Evolutionary conservation across 1,284 basidiomycete species (phyloP).

Genomic region (Cryptococcus jaspeensis): DNA sequence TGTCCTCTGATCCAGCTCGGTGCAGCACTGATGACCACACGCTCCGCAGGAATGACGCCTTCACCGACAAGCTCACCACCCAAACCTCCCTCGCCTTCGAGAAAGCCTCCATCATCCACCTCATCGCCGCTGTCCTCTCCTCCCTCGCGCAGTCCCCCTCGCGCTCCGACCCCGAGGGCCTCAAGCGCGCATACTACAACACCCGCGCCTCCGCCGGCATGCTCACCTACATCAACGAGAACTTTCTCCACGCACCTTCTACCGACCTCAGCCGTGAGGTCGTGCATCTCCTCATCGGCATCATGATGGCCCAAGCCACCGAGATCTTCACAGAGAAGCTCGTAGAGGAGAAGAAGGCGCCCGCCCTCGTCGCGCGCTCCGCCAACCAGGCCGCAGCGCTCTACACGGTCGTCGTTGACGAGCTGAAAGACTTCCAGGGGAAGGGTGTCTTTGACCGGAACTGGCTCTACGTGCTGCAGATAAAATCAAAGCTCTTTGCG

Average conservation of each 20-base stretch:
- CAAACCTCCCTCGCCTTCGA: slow-evolving; percentile 97
- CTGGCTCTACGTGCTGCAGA: slow-evolving; percentile 70
- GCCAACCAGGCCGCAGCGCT: slow-evolving; percentile 77
- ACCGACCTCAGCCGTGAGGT: slow-evolving; percentile 93
- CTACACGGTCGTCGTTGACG: slow-evolving; percentile 77
- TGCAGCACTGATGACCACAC: not conserved
- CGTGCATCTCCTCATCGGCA: slow-evolving; percentile 81
- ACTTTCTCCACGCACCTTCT: slow-evolving; percentile 97
- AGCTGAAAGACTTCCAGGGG: slow-evolving; percentile 92
- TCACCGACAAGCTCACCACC: slow-evolving; percentile 86
- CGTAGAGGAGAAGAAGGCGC: slow-evolving; percentile 81
- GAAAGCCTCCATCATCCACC: slow-evolving; percentile 96
- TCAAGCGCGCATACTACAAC: slow-evolving; percentile 92
- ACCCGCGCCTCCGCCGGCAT: slow-evolving; percentile 92
- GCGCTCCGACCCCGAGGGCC: slow-evolving; percentile 69
- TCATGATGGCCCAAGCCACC: slow-evolving; percentile 89
- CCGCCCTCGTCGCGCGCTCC: slow-evolving; percentile 77
- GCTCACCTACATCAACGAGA: slow-evolving; percentile 99
- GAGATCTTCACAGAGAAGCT: slow-evolving; percentile 97
- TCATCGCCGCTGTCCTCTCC: slow-evolving; percentile 91
- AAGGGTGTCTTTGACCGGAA: slow-evolving; percentile 95
- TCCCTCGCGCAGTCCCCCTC: slow-evolving; percentile 79
- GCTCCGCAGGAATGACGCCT: slow-evolving; percentile 74
- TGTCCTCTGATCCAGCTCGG: not conserved
- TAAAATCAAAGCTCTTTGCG: slow-evolving; percentile 85